phyloP scores from a whole-genome alignment of 23 red algal species.

The Agarophyton chilense region DNA sequence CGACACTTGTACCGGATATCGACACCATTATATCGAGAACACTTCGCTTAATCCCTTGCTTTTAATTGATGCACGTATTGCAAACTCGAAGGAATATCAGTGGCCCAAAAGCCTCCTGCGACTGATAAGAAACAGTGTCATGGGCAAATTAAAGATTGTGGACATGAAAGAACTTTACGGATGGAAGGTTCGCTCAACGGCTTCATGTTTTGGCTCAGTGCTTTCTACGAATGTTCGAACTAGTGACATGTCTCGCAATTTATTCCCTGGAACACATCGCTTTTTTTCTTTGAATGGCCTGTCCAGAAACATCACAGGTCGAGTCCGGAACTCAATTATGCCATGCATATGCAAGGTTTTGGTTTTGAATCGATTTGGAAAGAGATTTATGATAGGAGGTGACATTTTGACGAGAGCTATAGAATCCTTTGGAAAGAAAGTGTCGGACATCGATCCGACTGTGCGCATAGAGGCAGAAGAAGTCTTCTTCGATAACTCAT shows the following conservation, averaged over 20 bases:
- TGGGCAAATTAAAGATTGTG: conserved; percentile 43
- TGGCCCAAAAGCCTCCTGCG: conserved; percentile 77
- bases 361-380: conserved; percentile 61
- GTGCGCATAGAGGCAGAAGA: conserved; percentile 57
- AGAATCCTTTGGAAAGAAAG: conserved; percentile 23
- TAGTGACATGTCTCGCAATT: conserved; percentile 20
- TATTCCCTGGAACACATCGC: background rate
- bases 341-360: conserved; percentile 55
- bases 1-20: background rate
- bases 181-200: conserved; percentile 67
- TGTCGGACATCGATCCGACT: background rate
- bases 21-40: background rate
- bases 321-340: background rate
- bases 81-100: conserved; percentile 54
- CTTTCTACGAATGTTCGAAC: conserved; percentile 42
- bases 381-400: conserved; percentile 60
- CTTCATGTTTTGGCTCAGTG: conserved; percentile 72
- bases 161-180: conserved; percentile 67
- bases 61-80: conserved; percentile 52
- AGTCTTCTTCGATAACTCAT: conserved; percentile 84
- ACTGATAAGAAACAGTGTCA: conserved; percentile 49
- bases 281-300: conserved; percentile 48
- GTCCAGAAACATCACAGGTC: background rate
- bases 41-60: conserved; percentile 40
- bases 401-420: conserved; percentile 53